These are phyloP conservation scores for Aegilops longissima DNA, from an alignment of 176 grass and related monocot species.

Conservation along the genomic window DNA sequence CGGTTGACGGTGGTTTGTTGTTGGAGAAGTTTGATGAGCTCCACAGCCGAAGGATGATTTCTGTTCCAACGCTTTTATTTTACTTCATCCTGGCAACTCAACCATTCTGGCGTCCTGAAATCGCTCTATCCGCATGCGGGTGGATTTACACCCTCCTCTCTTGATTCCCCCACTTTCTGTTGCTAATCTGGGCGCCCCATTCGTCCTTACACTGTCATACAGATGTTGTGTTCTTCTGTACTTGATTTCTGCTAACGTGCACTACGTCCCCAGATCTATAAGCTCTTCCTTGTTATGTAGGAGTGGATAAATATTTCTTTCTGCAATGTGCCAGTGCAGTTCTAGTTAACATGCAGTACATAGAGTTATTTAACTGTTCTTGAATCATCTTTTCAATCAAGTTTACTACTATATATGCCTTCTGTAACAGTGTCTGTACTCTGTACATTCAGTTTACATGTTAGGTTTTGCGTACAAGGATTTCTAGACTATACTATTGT, in stretches of 20 bases:
- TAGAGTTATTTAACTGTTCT: not conserved
- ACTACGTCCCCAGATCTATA: not conserved
- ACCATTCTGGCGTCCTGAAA: not conserved
- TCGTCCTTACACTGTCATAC: no score
- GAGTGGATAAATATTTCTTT: not conserved
- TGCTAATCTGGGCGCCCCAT: no score
- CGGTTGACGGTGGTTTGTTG: not conserved
- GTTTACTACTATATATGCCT: not conserved
- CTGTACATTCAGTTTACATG: not conserved
- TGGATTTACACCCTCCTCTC: not conserved
- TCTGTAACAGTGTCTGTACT: not conserved
- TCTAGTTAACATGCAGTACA: not conserved
- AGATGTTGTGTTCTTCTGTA: no score
- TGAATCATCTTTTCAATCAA: not conserved
- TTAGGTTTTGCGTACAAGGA: conserved; percentile 6
- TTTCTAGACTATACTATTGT: not conserved
- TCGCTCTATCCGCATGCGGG: not conserved
- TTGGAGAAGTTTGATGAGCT: not conserved
- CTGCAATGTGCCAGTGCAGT: not conserved
- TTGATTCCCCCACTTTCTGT: not conserved
- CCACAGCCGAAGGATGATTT: not conserved
- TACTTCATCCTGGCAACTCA: not conserved
- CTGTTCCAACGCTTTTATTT: not conserved
- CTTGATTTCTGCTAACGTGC: not conserved
- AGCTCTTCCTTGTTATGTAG: not conserved